Base-by-base conservation (phyloP, 371 early-diverging fungal species). In the Mortierella sp. region DNA sequence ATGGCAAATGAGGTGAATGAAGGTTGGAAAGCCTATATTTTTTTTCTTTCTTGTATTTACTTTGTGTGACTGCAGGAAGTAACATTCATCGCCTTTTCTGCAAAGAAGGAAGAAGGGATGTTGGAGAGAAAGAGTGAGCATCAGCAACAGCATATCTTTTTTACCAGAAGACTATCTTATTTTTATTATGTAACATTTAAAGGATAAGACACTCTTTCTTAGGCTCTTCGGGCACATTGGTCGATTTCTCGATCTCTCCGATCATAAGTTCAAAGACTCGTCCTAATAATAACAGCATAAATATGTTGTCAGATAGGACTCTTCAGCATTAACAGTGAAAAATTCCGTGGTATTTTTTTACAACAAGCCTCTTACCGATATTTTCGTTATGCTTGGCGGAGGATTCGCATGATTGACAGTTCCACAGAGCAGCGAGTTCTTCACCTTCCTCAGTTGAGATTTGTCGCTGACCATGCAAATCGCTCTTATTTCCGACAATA, bases 401-500 rank as follows among this genome's bases (percentile, higher is more conserved):
- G 13, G 95, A 89, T 83, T 98, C 99, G 40, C 96, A 88, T 71
- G 91, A 93, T 31, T 93, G 91, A 64, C 96, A 96, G 9, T 91
- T 88, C 94, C 96, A 97, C 70, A 90, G 86, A 13, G 85, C 82
- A 17, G 97, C 95, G 45, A 95, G 69, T 45, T 89, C 90, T 65
- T 89, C 85, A 34, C 91, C 96, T 77, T 97, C 97, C 59, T 95
- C 91, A 7, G 84, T 72, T 5, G 93, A 72, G 12, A 98, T 94
- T 86, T 95, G 94, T 76, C 93, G 84, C 74, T 95, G 95, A 42
- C 86, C 88, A 57, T 89, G 90, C 61, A 97, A 83, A 85, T 96
- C 98, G 6, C 89, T 89, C 87, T 98, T 98, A 85, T 97, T 98
- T 26, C 96, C 98, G 23, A 97, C 97, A 75, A 98, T 86, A 10